Conservation (phyloP, 345 rosid species). For the Corchorus capsularis region DNA sequence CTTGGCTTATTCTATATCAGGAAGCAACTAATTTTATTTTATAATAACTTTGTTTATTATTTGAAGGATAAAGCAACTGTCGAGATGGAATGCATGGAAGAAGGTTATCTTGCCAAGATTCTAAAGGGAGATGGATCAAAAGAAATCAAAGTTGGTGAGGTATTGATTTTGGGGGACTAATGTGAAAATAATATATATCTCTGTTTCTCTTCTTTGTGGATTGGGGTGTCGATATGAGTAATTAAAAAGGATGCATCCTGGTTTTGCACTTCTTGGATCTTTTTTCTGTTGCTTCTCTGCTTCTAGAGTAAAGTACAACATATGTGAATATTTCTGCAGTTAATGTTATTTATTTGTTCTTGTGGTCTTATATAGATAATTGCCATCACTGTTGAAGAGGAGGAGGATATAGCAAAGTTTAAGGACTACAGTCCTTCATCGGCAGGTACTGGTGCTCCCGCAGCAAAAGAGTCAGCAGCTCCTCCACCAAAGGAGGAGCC, state of each 20-base stretch:
- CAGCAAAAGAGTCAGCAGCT: conserved; percentile 51
- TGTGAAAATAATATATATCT: neutral
- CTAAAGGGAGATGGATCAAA: conserved; percentile 83
- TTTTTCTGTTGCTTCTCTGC: neutral
- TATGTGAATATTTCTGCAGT: conserved; percentile 1
- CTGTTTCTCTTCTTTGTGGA: conserved; percentile 13
- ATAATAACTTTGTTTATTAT: conserved; percentile 17
- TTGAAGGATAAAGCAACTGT: conserved; percentile 92
- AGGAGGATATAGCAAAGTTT: conserved; percentile 76
- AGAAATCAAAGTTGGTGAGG: conserved; percentile 97
- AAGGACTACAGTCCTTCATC: conserved; percentile 81
- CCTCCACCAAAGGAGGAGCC: conserved; percentile 61
- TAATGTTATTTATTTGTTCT: conserved; percentile 10
- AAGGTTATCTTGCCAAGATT: conserved; percentile 95
- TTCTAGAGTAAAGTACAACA: neutral
- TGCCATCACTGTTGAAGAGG: conserved; percentile 91
- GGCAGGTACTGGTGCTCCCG: conserved; percentile 42
- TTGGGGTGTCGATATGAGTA: conserved; percentile 6
- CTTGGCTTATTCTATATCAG: conserved; percentile 3
- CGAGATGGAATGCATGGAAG: conserved; percentile 99
- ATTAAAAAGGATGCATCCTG: neutral
- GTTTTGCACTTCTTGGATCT: conserved; percentile 9
- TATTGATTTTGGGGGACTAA: conserved; percentile 27
- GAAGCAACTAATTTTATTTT: conserved; percentile 15
- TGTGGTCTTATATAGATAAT: conserved; percentile 52